phyloP scores from a whole-genome alignment of 2,329 filamentous ascomycete species.

The Xylaria sp. region DNA sequence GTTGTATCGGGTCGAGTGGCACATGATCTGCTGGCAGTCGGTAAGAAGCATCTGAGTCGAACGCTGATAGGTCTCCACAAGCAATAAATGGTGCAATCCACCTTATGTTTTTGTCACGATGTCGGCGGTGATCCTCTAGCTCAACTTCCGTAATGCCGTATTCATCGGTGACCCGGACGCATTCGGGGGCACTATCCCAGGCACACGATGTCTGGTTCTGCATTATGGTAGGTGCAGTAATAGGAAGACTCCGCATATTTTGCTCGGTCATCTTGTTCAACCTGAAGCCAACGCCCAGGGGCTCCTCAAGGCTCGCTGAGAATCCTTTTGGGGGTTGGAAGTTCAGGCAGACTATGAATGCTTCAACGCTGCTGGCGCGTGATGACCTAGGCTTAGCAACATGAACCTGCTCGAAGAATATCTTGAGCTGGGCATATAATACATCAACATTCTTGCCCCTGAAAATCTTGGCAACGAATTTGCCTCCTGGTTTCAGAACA shows the following conservation, averaged over 20 bases:
- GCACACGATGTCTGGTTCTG: constrained; percentile 53
- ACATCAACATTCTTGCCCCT: constrained; percentile 93
- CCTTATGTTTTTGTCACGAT: constrained; percentile 53
- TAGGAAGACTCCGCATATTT: constrained; percentile 47
- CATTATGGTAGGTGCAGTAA: constrained; percentile 49
- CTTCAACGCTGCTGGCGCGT: constrained; percentile 94
- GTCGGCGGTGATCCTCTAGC: constrained; percentile 53
- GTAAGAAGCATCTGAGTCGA: constrained; percentile 95
- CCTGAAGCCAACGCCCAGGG: constrained; percentile 68
- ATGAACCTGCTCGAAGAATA: constrained; percentile 85
- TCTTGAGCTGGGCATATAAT: constrained; percentile 89
- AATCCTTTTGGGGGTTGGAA: constrained; percentile 82
- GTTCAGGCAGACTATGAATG: constrained; percentile 92
- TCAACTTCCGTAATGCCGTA: constrained; percentile 54
- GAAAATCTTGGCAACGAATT: constrained; percentile 98
- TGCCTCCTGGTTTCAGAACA: constrained; percentile 89
- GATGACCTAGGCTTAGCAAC: constrained; percentile 95
- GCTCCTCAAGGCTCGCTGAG: constrained; percentile 75
- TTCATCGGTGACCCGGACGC: constrained; percentile 30
- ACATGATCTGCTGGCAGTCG: constrained; percentile 84
- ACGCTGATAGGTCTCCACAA: constrained; percentile 94
- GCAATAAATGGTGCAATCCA: constrained; percentile 97
- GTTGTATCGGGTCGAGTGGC: constrained; percentile 89
- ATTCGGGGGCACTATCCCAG: constrained; percentile 46
- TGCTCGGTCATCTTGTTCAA: constrained; percentile 57